Percentiles rank a stretch among this genome's conserved stretches.
phyloP scores from a whole-genome alignment of 805 yeast genomes.

The Teunomyces cretensis region DNA sequence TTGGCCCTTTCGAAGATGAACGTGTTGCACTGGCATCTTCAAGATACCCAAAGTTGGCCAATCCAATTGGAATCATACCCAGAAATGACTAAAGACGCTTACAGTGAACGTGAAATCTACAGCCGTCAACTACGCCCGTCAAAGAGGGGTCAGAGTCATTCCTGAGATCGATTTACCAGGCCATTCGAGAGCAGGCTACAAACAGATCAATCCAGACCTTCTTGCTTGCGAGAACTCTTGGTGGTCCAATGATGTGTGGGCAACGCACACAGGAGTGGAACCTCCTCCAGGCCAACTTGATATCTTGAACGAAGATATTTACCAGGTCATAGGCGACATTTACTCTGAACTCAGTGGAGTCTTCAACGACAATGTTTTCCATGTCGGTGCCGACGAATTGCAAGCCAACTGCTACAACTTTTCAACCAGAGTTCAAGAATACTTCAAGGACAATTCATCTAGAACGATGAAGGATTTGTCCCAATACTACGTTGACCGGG shows the following conservation, averaged over 20 bases:
- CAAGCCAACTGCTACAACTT: constrained; percentile 32
- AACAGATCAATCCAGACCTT: constrained; percentile 26
- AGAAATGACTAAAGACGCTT: constrained; percentile 39
- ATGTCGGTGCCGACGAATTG: constrained; percentile 43
- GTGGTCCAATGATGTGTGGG: constrained; percentile 24
- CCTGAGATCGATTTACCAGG: constrained; percentile 46
- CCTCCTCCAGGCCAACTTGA: constrained; percentile 45
- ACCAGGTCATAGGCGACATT: constrained; percentile 31
- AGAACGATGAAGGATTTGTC: constrained; percentile 28
- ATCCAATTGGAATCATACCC: constrained; percentile 30
- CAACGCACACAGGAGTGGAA: constrained; percentile 27
- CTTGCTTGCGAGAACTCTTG: constrained; percentile 31
- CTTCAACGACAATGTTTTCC: constrained; percentile 38
- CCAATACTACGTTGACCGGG: constrained; percentile 35
- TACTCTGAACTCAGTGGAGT: constrained; percentile 30
- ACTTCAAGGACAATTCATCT: constrained; percentile 24
- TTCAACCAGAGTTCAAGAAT: constrained; percentile 23
- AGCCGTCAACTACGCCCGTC: constrained; percentile 27
- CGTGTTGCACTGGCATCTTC: constrained; percentile 41
- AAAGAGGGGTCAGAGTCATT: constrained; percentile 39
- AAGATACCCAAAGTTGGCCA: constrained; percentile 44
- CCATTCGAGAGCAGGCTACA: constrained; percentile 42
- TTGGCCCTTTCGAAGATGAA: constrained; percentile 40
- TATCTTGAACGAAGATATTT: constrained; percentile 28
- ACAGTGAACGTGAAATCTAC: constrained; percentile 29